Evolutionary conservation across 2,329 filamentous ascomycete genomes (phyloP), one percentile per base, ranked within the genome.

Genomic region (Ceratocystis diversiconidia): DNA sequence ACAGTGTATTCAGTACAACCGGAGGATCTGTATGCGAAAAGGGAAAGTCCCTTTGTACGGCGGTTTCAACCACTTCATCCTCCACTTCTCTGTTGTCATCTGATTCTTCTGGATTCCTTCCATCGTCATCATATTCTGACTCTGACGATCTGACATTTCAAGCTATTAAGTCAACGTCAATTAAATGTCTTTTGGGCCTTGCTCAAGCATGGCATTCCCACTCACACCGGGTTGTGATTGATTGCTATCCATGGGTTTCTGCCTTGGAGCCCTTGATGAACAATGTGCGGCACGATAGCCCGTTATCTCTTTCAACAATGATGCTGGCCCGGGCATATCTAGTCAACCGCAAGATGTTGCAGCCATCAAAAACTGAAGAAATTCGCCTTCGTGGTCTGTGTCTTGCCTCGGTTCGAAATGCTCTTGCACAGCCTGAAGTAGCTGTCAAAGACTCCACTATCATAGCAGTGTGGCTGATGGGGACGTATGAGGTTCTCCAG

Each of bases 201-300:
- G 22, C 63, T 17, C 63, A 67, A 5, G 30, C 65, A n/a, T 67
- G 63, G 66, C 43, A 46, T 5, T 55, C 28, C 6, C 63, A 67
- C 57, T 63, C 66, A 1, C 52, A 65, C 30, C 41, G 60, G 1
- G 61, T 67, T 3, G 66, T 67, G 48, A 65, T 67, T 19, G 66
- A 67, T n/a, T 67, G 66, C 36, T 67, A 67, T n/a, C 66, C 66
- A 17, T 67, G 66, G 66, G 63, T 67, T 8, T 61, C 63, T 44
- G 60, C 32, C 1, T 43, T 67, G 50, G 66, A 67, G 57, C 63
- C 66, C n/a, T 43, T 67, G n/a, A 65, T 67, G 66, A 19, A 63
- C 19, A 52, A n/a, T 19, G 59, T 48, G 28, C 48, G 28, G 5
- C 36, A 63, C 19, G 44, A 67, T 30, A 67, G 60, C 22, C 66